These are phyloP conservation scores for Silene coronaria DNA, from an alignment of 179 eudicot species.

Conservation along the genomic window DNA sequence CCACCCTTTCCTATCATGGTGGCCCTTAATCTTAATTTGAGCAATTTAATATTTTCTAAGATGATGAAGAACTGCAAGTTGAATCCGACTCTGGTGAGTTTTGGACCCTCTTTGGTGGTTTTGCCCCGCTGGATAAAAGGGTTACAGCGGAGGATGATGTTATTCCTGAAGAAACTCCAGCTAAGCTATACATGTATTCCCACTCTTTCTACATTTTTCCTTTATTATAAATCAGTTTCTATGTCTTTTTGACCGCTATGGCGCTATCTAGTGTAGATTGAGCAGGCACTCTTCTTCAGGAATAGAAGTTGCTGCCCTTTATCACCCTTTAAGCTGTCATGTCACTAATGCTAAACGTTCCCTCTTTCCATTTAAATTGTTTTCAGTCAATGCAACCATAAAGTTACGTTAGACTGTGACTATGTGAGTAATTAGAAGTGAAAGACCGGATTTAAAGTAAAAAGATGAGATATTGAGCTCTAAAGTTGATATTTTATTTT, in stretches of 20 bases:
- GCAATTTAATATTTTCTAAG: not conserved
- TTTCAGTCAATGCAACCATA: not conserved
- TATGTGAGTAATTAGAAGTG: conserved; percentile 1
- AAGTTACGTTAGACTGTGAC: not conserved
- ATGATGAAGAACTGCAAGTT: conserved; percentile 85
- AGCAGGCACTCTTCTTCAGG: not conserved
- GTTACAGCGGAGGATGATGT: conserved; percentile 75
- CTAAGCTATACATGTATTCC: conserved; percentile 67
- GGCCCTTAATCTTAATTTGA: conserved; percentile 13
- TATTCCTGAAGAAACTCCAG: conserved; percentile 66
- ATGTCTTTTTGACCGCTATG: too few species aligned
- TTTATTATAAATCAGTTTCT: not conserved
- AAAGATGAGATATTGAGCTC: not conserved
- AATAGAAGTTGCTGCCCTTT: not conserved
- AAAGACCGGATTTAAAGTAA: not conserved
- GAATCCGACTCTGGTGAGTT: conserved; percentile 92
- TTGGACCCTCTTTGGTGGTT: conserved; percentile 96
- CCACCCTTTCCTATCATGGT: not conserved
- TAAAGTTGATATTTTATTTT: too few species aligned
- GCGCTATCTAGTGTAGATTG: too few species aligned
- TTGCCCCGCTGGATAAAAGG: conserved; percentile 88
- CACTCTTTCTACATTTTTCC: not conserved
- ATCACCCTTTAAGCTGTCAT: too few species aligned
- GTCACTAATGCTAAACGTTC: not conserved
- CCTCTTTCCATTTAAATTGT: not conserved